Percentiles rank a stretch among this genome's conserved stretches.
Conservation (phyloP, 2,329 filamentous ascomycete species). For the Colletotrichum sidae region DNA sequence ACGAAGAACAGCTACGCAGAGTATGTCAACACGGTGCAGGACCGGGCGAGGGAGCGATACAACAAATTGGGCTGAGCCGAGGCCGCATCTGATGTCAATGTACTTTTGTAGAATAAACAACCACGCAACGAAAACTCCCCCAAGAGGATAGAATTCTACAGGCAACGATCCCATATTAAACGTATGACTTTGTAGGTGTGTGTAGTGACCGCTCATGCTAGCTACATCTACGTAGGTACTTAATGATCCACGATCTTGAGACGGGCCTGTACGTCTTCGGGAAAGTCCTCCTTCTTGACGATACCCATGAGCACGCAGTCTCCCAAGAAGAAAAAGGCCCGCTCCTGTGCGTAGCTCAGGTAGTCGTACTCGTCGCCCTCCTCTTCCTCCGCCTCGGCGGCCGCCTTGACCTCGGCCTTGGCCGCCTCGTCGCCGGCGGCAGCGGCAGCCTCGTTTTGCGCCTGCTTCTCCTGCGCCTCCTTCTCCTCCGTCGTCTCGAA, state of each 20-base stretch:
- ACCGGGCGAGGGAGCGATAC: constrained; percentile 75
- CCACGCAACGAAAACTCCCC: too few species aligned
- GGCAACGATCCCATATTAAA: too few species aligned
- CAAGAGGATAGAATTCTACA: too few species aligned
- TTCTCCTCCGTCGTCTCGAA: constrained; percentile 63
- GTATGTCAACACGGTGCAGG: constrained; percentile 73
- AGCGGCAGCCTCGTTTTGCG: constrained; percentile 42
- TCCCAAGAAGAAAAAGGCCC: constrained; percentile 94
- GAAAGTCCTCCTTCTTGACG: constrained; percentile 80
- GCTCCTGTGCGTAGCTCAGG: constrained; percentile 87
- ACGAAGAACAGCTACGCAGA: constrained; percentile 70
- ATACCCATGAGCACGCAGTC: constrained; percentile 85
- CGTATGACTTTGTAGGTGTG: too few species aligned
- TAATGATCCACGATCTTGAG: constrained; percentile 79
- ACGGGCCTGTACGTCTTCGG: constrained; percentile 69
- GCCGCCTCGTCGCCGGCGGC: constrained; percentile 42
- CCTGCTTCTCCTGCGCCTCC: constrained; percentile 39
- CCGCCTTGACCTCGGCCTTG: constrained; percentile 31
- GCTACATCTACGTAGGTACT: neutral
- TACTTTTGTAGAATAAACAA: too few species aligned
- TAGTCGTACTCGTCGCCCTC: constrained; percentile 90
- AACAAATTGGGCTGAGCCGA: constrained; percentile 58
- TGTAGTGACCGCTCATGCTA: too few species aligned
- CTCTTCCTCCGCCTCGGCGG: constrained; percentile 49
- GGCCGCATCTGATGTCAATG: neutral